phyloP scores from a whole-genome alignment of 441 rosid genomes.

The Jatropha podagrica region DNA sequence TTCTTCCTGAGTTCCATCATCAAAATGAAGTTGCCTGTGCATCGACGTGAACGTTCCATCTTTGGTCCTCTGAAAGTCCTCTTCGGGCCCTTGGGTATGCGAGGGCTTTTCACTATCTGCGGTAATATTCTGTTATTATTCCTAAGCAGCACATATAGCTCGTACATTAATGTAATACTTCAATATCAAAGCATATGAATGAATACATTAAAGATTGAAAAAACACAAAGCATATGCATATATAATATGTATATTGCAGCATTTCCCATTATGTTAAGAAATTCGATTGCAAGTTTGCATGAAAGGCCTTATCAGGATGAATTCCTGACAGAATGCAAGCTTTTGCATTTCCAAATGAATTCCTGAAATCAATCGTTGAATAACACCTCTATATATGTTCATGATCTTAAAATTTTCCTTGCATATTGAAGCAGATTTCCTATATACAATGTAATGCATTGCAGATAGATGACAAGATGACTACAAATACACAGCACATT shows the following conservation, averaged over 20 bases:
- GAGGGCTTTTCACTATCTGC: constrained; percentile 35
- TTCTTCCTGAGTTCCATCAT: constrained; percentile 77
- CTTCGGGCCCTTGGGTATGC: constrained; percentile 30
- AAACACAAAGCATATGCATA: background rate
- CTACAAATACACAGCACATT: background rate
- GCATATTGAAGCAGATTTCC: background rate
- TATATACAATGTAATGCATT: background rate
- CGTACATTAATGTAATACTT: background rate
- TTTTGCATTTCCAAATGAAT: background rate
- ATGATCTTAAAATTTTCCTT: background rate
- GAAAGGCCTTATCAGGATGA: background rate
- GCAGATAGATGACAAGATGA: background rate
- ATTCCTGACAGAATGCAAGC: background rate
- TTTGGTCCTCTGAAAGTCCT: constrained; percentile 33
- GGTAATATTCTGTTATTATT: constrained; percentile 13
- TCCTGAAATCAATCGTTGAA: background rate
- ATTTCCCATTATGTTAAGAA: background rate
- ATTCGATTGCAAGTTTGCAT: background rate
- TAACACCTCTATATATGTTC: background rate
- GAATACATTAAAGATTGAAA: background rate
- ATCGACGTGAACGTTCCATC: constrained; percentile 36
- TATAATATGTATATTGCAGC: background rate
- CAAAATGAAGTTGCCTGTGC: constrained; percentile 44
- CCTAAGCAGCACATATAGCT: background rate
- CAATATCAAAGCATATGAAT: background rate